Evolutionary conservation across 805 yeast genomes (phyloP).

Genomic region (Komagataella ulmi): DNA sequence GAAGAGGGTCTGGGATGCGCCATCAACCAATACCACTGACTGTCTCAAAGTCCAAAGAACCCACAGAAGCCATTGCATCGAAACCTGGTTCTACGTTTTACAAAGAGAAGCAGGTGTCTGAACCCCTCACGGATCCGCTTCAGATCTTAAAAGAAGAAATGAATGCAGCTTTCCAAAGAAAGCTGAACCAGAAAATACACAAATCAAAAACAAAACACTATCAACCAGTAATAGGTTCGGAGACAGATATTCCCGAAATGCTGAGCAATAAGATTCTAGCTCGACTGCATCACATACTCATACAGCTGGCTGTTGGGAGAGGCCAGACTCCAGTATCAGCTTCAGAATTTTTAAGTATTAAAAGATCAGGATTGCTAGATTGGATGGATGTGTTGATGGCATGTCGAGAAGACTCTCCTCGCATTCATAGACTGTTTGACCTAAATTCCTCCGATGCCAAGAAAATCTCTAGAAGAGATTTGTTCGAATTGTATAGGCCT

Average conservation of each 20-base stretch:
- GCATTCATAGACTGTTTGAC: not conserved
- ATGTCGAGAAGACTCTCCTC: conserved; percentile 1
- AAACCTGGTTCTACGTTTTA: conserved; percentile 3
- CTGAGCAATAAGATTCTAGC: not conserved
- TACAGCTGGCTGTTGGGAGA: not conserved
- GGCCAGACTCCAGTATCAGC: not conserved
- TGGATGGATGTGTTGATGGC: conserved; percentile 1
- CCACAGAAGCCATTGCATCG: not conserved
- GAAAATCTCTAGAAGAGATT: not conserved
- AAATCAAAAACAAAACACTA: conserved; percentile 2
- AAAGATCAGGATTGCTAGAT: not conserved
- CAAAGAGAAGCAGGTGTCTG: conserved; percentile 4
- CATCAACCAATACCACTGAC: not conserved
- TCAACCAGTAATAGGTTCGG: not conserved
- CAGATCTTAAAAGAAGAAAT: conserved; percentile 9
- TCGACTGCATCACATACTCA: not conserved
- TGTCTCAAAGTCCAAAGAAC: conserved; percentile 1
- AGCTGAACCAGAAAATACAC: conserved; percentile 6
- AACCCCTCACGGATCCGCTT: conserved; percentile 5
- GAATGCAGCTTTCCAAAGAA: conserved; percentile 9
- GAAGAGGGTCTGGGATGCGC: not conserved
- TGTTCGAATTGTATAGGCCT: not conserved
- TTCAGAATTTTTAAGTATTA: not conserved
- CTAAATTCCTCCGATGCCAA: not conserved
- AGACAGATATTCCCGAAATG: conserved; percentile 3